Conservation (phyloP, 805 yeast genomes). For the Monosporozyma servazzii region DNA sequence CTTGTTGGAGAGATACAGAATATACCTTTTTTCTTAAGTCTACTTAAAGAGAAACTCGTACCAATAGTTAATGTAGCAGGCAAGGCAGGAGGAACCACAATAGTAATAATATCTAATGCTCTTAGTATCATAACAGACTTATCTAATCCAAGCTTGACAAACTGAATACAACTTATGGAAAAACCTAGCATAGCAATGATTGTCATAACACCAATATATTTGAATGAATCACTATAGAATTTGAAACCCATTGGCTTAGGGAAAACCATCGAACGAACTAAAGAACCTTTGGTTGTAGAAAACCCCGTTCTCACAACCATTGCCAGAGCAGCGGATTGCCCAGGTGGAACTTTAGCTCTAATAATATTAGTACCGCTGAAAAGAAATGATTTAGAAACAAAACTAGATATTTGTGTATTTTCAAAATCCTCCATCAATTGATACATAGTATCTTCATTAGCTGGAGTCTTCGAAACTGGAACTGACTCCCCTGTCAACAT, state of each 20-base stretch:
- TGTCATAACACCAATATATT: slow-evolving; percentile 92
- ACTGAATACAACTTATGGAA: slow-evolving; percentile 70
- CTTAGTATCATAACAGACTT: slow-evolving; percentile 65
- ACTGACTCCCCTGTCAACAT: slow-evolving; percentile 98
- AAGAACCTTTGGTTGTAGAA: slow-evolving; percentile 89
- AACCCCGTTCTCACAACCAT: slow-evolving; percentile 86
- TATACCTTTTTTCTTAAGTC: slow-evolving; percentile 59
- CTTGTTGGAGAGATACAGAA: slow-evolving; percentile 92
- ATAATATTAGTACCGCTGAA: slow-evolving; percentile 86
- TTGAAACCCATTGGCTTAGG: slow-evolving; percentile 93
- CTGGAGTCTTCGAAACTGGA: slow-evolving; percentile 78
- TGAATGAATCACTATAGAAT: slow-evolving; percentile 89
- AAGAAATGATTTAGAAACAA: slow-evolving; percentile 64
- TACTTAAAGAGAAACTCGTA: slow-evolving; percentile 78
- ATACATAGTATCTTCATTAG: slow-evolving; percentile 52
- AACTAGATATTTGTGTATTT: slow-evolving; percentile 47
- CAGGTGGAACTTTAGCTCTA: slow-evolving; percentile 59
- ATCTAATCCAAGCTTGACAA: slow-evolving; percentile 66
- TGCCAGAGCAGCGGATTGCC: slow-evolving; percentile 59
- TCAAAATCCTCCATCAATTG: slow-evolving; percentile 48
- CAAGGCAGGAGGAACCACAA: slow-evolving; percentile 96
- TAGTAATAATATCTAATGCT: slow-evolving; percentile 88
- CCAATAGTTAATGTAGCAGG: slow-evolving; percentile 98
- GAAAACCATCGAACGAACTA: slow-evolving; percentile 90
- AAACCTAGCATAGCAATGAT: slow-evolving; percentile 79